phyloP scores from a whole-genome alignment of 2,329 filamentous ascomycete species.

The Knufia petricola region DNA sequence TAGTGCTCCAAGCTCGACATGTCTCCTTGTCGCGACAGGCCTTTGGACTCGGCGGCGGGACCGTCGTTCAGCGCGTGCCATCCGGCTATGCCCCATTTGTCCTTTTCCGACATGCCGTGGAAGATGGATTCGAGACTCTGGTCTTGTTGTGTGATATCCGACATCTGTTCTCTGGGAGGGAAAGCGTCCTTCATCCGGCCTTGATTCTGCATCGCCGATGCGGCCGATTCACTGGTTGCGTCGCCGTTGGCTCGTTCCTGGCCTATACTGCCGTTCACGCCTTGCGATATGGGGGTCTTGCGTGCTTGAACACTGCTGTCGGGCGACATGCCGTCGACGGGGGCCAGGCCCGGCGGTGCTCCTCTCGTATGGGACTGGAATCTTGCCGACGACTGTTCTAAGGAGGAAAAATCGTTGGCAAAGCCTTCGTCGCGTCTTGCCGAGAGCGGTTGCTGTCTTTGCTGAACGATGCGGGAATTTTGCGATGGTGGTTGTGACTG shows the following conservation, averaged over 20 bases:
- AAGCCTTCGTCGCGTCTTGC: conserved; percentile 16
- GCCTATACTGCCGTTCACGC: conserved; percentile 33
- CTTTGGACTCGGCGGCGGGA: conserved; percentile 45
- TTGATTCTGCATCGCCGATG: not conserved
- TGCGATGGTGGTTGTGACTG: conserved; percentile 6
- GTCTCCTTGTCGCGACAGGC: conserved; percentile 53
- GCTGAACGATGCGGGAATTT: not conserved
- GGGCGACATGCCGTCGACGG: conserved; percentile 12
- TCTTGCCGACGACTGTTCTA: conserved; percentile 18
- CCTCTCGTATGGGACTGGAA: conserved; percentile 16
- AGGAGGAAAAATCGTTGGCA: conserved; percentile 19
- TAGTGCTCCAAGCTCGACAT: conserved; percentile 55
- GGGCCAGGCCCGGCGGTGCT: conserved; percentile 15
- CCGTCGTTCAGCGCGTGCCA: conserved; percentile 44
- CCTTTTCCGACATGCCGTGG: conserved; percentile 29
- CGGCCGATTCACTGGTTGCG: conserved; percentile 25
- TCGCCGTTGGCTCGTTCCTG: conserved; percentile 30
- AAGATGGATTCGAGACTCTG: conserved; percentile 30
- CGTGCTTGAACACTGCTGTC: not conserved
- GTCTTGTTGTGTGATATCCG: conserved; percentile 9
- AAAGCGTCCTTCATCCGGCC: conserved; percentile 12
- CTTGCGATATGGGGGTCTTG: conserved; percentile 35
- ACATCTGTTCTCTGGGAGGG: conserved; percentile 30
- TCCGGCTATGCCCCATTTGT: conserved; percentile 51
- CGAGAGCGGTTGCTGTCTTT: conserved; percentile 12